These are phyloP conservation scores for Colletotrichum truncatum DNA, from an alignment of 2,329 filamentous ascomycete genomes.

Conservation along the genomic window DNA sequence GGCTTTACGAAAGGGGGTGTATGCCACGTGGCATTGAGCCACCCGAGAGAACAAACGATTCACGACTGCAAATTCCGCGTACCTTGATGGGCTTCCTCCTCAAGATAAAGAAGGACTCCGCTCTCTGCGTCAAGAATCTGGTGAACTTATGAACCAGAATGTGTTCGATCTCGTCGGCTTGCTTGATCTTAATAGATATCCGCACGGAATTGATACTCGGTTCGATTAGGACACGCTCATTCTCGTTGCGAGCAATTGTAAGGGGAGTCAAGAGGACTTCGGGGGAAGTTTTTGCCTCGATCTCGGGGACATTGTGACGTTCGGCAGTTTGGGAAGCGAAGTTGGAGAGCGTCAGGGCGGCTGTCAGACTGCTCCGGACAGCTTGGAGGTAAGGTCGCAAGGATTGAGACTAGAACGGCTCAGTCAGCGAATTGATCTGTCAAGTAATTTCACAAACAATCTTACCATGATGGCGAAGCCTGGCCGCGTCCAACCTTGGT, in stretches of 20 bases:
- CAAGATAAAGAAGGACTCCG: constrained; percentile 96
- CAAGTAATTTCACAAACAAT: neutral
- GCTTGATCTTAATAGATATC: constrained; percentile 98
- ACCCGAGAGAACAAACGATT: neutral
- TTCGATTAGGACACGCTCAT: constrained; percentile 95
- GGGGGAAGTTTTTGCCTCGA: constrained; percentile 91
- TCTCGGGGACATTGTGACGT: constrained; percentile 97
- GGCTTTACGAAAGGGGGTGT: neutral
- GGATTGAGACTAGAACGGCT: constrained; percentile 80
- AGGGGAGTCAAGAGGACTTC: constrained; percentile 94
- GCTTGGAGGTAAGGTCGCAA: constrained; percentile 96
- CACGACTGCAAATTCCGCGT: constrained; percentile 35
- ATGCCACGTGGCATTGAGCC: constrained; percentile 7
- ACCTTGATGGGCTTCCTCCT: constrained; percentile 96
- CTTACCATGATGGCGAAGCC: constrained; percentile 28
- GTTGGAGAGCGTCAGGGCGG: constrained; percentile 92
- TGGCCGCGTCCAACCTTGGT: constrained; percentile 28
- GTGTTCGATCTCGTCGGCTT: constrained; percentile 98
- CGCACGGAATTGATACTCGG: constrained; percentile 96
- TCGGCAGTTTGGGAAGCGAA: constrained; percentile 98
- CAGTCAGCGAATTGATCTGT: constrained; percentile 33
- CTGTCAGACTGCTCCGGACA: constrained; percentile 92
- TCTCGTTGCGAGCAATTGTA: constrained; percentile 92
- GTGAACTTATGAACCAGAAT: constrained; percentile 99
- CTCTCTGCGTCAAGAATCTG: constrained; percentile 92